Evolutionary conservation across 2,329 filamentous ascomycete genomes (phyloP).

Genomic region (Plectosphaerella plurivora): DNA sequence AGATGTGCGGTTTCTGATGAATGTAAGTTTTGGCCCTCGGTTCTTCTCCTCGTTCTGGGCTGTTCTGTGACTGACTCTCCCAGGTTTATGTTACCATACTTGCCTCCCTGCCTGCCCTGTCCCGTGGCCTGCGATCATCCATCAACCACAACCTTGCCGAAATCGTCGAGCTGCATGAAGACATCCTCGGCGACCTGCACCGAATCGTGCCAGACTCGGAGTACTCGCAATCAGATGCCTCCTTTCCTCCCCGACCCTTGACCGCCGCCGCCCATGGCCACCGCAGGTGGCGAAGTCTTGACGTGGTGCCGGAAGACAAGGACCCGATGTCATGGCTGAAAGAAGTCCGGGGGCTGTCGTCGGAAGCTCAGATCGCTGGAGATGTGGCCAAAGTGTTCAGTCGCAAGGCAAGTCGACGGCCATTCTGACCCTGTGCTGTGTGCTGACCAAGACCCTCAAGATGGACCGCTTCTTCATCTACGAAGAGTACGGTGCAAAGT

Average conservation of each 20-base stretch:
- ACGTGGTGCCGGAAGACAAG: constrained; percentile 37
- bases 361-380: constrained; percentile 55
- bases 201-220: constrained; percentile 65
- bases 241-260: constrained; percentile 10
- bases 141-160: constrained; percentile 77
- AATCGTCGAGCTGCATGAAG: constrained; percentile 79
- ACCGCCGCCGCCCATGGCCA: constrained; percentile 23
- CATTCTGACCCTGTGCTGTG: neutral
- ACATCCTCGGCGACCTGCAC: constrained; percentile 72
- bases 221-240: constrained; percentile 42
- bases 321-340: constrained; percentile 36
- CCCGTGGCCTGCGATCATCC: constrained; percentile 61
- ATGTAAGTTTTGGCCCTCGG: constrained; percentile 49
- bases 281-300: constrained; percentile 43
- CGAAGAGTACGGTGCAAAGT: constrained; percentile 87
- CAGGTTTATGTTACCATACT: constrained; percentile 74
- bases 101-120: constrained; percentile 62
- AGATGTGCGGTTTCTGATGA: constrained; percentile 80
- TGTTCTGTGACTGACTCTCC: constrained; percentile 5
- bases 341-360: constrained; percentile 44
- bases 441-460: constrained; percentile 35
- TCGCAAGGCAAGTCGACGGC: constrained; percentile 40
- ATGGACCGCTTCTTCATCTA: constrained; percentile 81
- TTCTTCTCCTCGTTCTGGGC: neutral
- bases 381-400: constrained; percentile 58